Base-by-base conservation (phyloP, 345 rosid genomes). In the Psidium guajava region DNA sequence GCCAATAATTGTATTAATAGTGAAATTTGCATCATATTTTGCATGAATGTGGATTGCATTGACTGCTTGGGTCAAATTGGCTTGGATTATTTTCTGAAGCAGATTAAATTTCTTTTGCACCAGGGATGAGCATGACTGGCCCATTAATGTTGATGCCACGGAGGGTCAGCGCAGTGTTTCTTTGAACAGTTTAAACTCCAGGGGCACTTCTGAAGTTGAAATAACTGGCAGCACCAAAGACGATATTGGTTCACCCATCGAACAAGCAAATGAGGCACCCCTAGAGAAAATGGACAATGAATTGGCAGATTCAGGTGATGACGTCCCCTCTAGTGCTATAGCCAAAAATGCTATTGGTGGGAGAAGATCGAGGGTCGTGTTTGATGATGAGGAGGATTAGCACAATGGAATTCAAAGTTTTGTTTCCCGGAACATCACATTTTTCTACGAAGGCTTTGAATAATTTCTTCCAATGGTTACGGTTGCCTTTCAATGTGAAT, bases 381-480 rank as follows among this genome's bases (percentile, higher is more conserved):
- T 94, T 83, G 94, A 92, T 54, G 96, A 93, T 54, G 96, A 95
- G 86, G 98, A 96, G 81, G 92, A 86, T 89, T 85, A 81, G 83
- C 69, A 64, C 32, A 83, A 84, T 50, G 47, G 82, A 86, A 54
- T 32, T 40, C 47, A 36, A 69, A 47, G 77, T 69, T 69, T 40
- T 18, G 75, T 64, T 18, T 3, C 44, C 44, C 8, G 12, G 75
- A 28, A 32, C 42, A 15, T 32, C 9, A 42, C 47, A 32, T 16
- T 32, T 64, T 64, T 32, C 42, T 64, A 32, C 16, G 27, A 8
- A 9, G 75, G 42, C 75, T 18, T 64, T 28, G 22, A 61, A 69
- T 16, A 69, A 69, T 69, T 69, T 69, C 12, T 69, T 32, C 77
- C 44, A 32, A 18, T 18, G 77, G 42, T 69, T 69, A 69, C 24